A percentile compares a stretch with the other conserved stretches of the same genome.
Evolutionary conservation across 192 early-diverging fungal genomes (phyloP).

Genomic region (Jimgerdemannia flammicorona): DNA sequence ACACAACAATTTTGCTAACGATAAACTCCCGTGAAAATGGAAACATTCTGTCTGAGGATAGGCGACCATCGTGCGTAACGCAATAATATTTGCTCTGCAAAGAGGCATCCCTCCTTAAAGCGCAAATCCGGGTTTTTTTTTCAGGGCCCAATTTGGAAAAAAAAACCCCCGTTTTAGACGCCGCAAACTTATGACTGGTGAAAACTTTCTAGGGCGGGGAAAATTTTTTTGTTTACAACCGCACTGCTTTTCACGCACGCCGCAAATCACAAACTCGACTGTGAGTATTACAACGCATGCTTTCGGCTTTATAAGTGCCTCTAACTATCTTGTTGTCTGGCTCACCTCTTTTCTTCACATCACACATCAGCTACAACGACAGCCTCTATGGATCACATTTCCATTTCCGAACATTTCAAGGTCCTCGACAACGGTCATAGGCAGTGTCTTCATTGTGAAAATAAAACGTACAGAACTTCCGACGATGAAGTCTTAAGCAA

Average conservation of each 20-base stretch:
- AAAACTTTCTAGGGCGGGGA: neutral
- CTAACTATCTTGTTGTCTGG: neutral
- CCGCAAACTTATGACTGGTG: neutral
- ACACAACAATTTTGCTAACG: too few relatives aligned
- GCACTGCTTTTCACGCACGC: neutral
- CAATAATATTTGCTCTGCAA: too few relatives aligned
- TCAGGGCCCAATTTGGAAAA: neutral
- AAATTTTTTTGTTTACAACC: neutral
- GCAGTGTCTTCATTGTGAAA: neutral
- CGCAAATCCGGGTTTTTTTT: too few relatives aligned
- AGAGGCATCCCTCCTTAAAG: too few relatives aligned
- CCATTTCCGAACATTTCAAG: neutral
- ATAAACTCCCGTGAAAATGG: too few relatives aligned
- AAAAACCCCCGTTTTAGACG: neutral
- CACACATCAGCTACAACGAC: neutral
- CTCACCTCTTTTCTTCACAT: neutral
- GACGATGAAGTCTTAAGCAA: neutral
- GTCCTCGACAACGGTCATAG: neutral
- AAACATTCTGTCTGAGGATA: too few relatives aligned
- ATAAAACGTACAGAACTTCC: neutral
- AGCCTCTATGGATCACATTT: neutral
- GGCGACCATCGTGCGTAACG: too few relatives aligned
- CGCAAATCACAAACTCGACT: neutral
- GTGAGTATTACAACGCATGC: neutral
- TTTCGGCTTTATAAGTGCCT: too few relatives aligned